These are phyloP conservation scores for Rhodotorula sp. DNA, from an alignment of 1,284 basidiomycete genomes.

Conservation along the genomic window DNA sequence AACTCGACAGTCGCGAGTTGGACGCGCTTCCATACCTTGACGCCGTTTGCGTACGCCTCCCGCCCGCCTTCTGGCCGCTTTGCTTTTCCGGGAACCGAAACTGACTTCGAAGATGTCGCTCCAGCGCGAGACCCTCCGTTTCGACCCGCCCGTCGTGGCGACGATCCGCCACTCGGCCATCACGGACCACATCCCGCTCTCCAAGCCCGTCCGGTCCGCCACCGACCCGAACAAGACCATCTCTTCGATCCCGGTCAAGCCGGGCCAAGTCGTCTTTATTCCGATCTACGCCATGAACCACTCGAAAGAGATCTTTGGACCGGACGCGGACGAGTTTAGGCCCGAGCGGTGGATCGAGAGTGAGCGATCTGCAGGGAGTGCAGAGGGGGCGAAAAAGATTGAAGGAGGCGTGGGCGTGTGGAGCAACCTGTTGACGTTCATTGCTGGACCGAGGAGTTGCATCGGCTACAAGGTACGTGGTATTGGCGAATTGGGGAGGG, in stretches of 20 bases:
- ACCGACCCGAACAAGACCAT: slow-evolving; percentile 40
- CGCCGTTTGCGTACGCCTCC: slow-evolving; percentile 60
- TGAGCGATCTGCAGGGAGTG: background rate
- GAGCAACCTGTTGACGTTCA: slow-evolving; percentile 31
- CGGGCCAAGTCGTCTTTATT: slow-evolving; percentile 62
- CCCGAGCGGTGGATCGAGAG: slow-evolving; percentile 49
- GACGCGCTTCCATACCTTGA: slow-evolving; percentile 66
- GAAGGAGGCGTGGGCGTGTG: slow-evolving; percentile 31
- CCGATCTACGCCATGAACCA: slow-evolving; percentile 66
- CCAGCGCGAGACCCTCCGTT: slow-evolving; percentile 62
- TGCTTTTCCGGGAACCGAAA: background rate
- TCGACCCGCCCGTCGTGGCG: slow-evolving; percentile 70
- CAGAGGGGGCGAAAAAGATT: slow-evolving; percentile 3
- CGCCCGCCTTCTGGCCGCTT: no score
- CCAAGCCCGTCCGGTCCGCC: slow-evolving; percentile 57
- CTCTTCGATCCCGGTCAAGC: slow-evolving; percentile 53
- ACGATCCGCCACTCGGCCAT: slow-evolving; percentile 68
- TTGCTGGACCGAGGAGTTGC: slow-evolving; percentile 31
- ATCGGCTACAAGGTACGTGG: slow-evolving; percentile 28
- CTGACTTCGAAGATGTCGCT: background rate
- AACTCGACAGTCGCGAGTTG: slow-evolving; percentile 57
- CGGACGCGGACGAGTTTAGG: slow-evolving; percentile 65
- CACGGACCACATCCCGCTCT: slow-evolving; percentile 70
- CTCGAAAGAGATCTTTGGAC: slow-evolving; percentile 62
- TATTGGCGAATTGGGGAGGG: no score